phyloP scores from a whole-genome alignment of 768 basidiomycete species.

The Podaxis rugospora region DNA sequence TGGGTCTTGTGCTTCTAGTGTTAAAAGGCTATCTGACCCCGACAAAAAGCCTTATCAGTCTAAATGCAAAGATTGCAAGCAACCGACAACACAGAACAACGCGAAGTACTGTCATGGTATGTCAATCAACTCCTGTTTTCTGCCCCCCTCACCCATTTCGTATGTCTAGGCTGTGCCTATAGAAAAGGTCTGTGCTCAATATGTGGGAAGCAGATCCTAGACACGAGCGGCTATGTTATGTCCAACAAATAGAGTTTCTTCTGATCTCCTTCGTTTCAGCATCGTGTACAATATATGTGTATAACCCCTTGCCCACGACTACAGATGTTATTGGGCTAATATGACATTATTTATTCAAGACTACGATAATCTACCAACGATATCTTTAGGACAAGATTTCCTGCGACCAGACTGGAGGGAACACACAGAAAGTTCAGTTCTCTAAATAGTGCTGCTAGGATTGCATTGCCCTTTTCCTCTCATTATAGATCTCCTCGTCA shows the following conservation, averaged over 20 bases:
- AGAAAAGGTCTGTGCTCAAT: slow-evolving; percentile 85
- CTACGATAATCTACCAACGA: not conserved
- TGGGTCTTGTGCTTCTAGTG: slow-evolving; percentile 26
- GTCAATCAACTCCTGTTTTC: slow-evolving; percentile 18
- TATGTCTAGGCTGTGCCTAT: slow-evolving; percentile 70
- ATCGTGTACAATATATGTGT: not conserved
- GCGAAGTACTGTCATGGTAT: slow-evolving; percentile 88
- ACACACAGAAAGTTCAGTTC: not conserved
- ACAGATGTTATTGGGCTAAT: not conserved
- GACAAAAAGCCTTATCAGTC: slow-evolving; percentile 70
- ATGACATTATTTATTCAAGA: slow-evolving; percentile 1
- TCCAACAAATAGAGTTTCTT: slow-evolving; percentile 58
- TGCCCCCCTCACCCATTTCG: slow-evolving; percentile 7
- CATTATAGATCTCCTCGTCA: slow-evolving; percentile 77
- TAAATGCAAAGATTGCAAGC: slow-evolving; percentile 87
- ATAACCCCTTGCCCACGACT: not conserved
- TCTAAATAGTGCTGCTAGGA: not conserved
- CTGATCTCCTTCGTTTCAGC: slow-evolving; percentile 1
- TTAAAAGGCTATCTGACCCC: slow-evolving; percentile 17
- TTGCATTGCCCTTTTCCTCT: slow-evolving; percentile 33
- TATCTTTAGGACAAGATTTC: not conserved
- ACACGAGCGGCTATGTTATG: slow-evolving; percentile 82
- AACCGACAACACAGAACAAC: slow-evolving; percentile 76
- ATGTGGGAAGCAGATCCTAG: slow-evolving; percentile 83
- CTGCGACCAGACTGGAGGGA: not conserved